phyloP scores from a whole-genome alignment of 805 yeast genomes.

The Candida easanensis region DNA sequence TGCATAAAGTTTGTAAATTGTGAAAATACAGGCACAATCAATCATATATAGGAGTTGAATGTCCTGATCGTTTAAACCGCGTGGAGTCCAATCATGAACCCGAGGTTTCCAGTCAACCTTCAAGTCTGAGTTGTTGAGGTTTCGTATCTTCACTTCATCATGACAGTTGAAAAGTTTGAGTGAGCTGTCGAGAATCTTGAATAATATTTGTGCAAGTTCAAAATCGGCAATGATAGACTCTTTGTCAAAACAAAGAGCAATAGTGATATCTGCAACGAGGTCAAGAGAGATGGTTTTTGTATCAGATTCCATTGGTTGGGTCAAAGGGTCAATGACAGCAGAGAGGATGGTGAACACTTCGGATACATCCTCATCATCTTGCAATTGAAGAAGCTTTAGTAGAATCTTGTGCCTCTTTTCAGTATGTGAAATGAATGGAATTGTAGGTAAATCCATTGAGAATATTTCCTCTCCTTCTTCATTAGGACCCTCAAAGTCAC shows the following conservation, averaged over 20 bases:
- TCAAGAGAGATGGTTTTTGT: constrained; percentile 52
- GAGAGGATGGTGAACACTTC: constrained; percentile 30
- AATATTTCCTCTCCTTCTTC: constrained; percentile 29
- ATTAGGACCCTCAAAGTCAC: not conserved
- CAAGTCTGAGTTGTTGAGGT: constrained; percentile 38
- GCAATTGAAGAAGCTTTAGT: constrained; percentile 26
- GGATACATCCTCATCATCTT: constrained; percentile 12
- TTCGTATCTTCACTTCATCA: constrained; percentile 40
- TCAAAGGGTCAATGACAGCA: constrained; percentile 55
- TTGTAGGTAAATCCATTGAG: constrained; percentile 29
- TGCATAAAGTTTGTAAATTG: constrained; percentile 42
- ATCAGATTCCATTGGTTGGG: constrained; percentile 66
- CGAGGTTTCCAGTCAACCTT: constrained; percentile 32
- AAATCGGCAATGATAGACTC: constrained; percentile 32
- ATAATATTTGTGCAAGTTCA: constrained; percentile 31
- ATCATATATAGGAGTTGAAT: constrained; percentile 46
- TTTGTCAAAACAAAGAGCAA: constrained; percentile 31
- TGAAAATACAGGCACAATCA: constrained; percentile 38
- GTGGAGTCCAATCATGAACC: constrained; percentile 38
- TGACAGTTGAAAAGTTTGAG: constrained; percentile 37
- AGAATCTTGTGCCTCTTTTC: constrained; percentile 32
- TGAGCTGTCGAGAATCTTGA: constrained; percentile 36
- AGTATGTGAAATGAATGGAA: constrained; percentile 25
- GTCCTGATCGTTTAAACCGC: constrained; percentile 32
- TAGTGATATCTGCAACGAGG: constrained; percentile 47